Evolutionary conservation across 805 yeast genomes (phyloP), one percentile per base, ranked within the genome.

Genomic region (Lipomyces mesembrius): DNA sequence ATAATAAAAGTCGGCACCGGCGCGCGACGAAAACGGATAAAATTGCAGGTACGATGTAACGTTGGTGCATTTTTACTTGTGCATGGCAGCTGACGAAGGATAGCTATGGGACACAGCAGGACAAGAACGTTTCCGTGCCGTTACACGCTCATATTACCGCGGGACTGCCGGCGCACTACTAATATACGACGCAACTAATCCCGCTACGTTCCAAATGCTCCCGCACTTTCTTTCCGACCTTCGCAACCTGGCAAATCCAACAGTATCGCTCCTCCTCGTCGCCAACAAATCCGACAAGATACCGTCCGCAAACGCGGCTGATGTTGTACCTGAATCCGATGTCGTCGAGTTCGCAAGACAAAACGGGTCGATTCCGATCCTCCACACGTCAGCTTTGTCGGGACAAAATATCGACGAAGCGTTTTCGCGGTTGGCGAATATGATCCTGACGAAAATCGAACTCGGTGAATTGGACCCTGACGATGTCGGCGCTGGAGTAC

Each of bases 31-130:
- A 72, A 73, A 57, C 70, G 75, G 52, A 73, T 73, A 60, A 73
- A 73, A 37, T 63, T 73, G 6, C 75, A 73, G 71, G 72, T 69
- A 58, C 32, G 17, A 37, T n/a, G 64, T 35, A 3, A 32, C 6
- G 6, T n/a, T 9, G 0, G 8, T 32, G 39, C 39, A 3, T 4
- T 37, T 9, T 91, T 73, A 91, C 91, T 2, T n/a, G 27, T 11
- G 29, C 2, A 55, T 34, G 14, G 37, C 8, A 51, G 25, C 34
- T 53, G 22, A 60, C 12, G 11, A 8, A 11, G 5, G 96, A 3
- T 96, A 92, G 79, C 89, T 92, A 73, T 92, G 98, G 98, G 98
- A 92, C 78, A 92, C 98, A 39, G 97, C 97, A 0, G 98, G 98
- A 61, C 98, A 92, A 80, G 98, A 92, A 78, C 85, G 97, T 79